Conservation (phyloP, 2,329 filamentous ascomycete genomes). For the Neurospora crassa region DNA sequence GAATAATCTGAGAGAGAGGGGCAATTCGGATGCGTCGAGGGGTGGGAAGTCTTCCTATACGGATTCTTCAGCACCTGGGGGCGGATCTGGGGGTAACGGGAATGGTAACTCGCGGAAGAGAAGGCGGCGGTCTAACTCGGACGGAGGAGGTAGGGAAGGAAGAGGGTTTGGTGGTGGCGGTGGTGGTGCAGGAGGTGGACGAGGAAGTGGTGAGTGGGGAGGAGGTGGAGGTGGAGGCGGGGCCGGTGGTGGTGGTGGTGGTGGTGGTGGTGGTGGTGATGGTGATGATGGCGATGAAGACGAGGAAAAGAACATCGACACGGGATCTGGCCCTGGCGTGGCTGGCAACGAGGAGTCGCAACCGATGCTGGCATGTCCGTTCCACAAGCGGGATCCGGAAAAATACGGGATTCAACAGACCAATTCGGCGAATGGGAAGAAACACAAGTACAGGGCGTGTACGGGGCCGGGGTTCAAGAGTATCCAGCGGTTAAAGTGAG, state of each 20-base stretch:
- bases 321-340: conserved; percentile 2
- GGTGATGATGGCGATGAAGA: conserved; percentile 14
- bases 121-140: conserved; percentile 10
- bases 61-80: conserved; percentile 2
- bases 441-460: conserved; percentile 17
- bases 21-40: conserved; percentile 4
- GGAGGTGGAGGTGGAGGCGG: background rate
- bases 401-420: conserved; percentile 19
- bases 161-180: conserved; percentile 3
- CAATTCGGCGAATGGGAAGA: conserved; percentile 10
- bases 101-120: conserved; percentile 10
- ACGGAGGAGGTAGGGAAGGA: conserved; percentile 4
- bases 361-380: conserved; percentile 18
- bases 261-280: conserved; percentile 2
- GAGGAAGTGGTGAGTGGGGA: background rate
- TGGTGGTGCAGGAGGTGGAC: conserved; percentile 10
- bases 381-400: conserved; percentile 19
- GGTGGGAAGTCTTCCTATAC: conserved; percentile 3
- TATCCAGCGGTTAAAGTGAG: conserved; percentile 21
- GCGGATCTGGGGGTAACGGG: background rate
- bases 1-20: background rate
- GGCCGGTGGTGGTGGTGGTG: too few relatives aligned
- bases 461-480: conserved; percentile 21
- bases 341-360: background rate
- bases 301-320: conserved; percentile 6